Percentiles rank a stretch among this genome's conserved stretches.
Evolutionary conservation across 805 yeast genomes (phyloP).

Genomic region (Zygotorulaspora florentina): DNA sequence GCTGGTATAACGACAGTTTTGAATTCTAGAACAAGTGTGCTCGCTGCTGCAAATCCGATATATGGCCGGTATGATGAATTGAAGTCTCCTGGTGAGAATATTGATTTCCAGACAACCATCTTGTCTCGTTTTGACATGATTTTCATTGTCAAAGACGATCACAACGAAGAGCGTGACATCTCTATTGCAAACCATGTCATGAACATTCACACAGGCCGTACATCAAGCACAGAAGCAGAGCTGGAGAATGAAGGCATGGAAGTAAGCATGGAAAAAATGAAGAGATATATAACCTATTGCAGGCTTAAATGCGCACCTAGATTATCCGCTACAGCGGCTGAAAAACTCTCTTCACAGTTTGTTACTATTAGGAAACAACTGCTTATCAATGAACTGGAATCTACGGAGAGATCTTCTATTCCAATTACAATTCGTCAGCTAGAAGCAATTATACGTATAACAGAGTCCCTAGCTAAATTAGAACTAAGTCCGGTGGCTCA

Average conservation of each 20-base stretch:
- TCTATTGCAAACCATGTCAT: slow-evolving; percentile 92
- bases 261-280: slow-evolving; percentile 86
- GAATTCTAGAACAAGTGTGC: slow-evolving; percentile 91
- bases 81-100: slow-evolving; percentile 96
- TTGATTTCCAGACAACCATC: slow-evolving; percentile 95
- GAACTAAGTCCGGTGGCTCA: slow-evolving; percentile 78
- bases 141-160: slow-evolving; percentile 93
- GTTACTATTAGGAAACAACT: slow-evolving; percentile 84
- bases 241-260: slow-evolving; percentile 64
- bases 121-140: slow-evolving; percentile 98
- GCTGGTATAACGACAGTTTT: slow-evolving; percentile 98
- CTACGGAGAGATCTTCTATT: slow-evolving; percentile 87
- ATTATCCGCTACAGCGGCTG: slow-evolving; percentile 82
- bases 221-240: slow-evolving; percentile 39
- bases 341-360: slow-evolving; percentile 84
- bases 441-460: slow-evolving; percentile 93
- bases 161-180: slow-evolving; percentile 77
- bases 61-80: slow-evolving; percentile 95
- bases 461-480: slow-evolving; percentile 89
- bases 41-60: slow-evolving; percentile 97
- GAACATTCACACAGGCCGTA: slow-evolving; percentile 85
- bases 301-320: slow-evolving; percentile 91
- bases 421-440: slow-evolving; percentile 97
- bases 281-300: slow-evolving; percentile 86
- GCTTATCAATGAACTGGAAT: slow-evolving; percentile 71